Evolutionary conservation across 2,329 filamentous ascomycete genomes (phyloP), one percentile per base, ranked within the genome.

Genomic region (Rhytidhysteron rufulum): DNA sequence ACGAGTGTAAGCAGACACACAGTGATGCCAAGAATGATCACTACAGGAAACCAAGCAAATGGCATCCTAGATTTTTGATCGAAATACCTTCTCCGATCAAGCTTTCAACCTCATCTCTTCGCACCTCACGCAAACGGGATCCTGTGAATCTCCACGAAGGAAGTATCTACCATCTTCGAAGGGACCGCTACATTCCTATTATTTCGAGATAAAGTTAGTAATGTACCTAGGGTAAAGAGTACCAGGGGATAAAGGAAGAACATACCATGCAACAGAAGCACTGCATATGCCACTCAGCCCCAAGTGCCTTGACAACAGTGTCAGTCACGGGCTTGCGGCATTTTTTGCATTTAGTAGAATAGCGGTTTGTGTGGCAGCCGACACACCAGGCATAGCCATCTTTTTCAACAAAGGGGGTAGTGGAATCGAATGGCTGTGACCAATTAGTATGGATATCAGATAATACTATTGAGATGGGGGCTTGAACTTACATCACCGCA

Each of bases 361-460:
- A 96, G 24, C 93, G 82, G 60, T 89, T 87, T 11, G 90, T 94
- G 70, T 97, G 91, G 62, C 93, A 98, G 17, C 78, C 78, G 34
- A 97, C 80, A 67, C 93, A 98, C 90, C 93, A 98, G 4, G 93
- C 93, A 65, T 95, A 97, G 8, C 91, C 91, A 52, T 97, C 91
- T 68, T 95, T 95, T 63, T 98, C 93, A 40, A 98, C 88, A 62
- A 98, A 98, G 0, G 93, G 91, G 8, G 75, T 83, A 3, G 62
- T 65, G 0, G 71, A 66, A 47, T 77, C 74, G 50, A 84, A 84
- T 1, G 80, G 80, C 70, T 73, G 38, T 44, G 42, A 9, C 5
- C 16, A 16, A 34, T 54, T 46, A 57, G 43, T 25, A 40, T 16
- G 19, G 24, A 17, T n/a, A 16, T 10, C 20, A 25, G 31, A 21